phyloP scores from a whole-genome alignment of 768 basidiomycete genomes.

The Tylopilus intermedius region DNA sequence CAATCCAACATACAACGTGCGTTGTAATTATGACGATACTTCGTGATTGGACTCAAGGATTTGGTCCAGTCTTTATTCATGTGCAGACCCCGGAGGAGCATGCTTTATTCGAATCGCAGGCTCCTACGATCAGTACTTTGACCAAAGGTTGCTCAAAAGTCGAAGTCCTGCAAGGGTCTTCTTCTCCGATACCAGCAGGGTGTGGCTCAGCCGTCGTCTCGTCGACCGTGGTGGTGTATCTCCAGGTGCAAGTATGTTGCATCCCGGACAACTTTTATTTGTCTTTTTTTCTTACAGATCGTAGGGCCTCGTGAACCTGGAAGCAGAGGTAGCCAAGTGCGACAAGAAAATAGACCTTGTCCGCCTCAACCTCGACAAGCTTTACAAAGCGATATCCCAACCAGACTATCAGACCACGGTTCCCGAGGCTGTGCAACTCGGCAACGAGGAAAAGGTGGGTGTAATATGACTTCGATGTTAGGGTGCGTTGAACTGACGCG shows the following conservation, averaged over 20 bases:
- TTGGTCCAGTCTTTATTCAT: conserved; percentile 61
- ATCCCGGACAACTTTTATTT: not conserved
- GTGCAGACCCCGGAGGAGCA: conserved; percentile 60
- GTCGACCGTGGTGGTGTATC: conserved; percentile 67
- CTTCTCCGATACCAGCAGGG: conserved; percentile 64
- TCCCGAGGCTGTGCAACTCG: conserved; percentile 66
- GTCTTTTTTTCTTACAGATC: not conserved
- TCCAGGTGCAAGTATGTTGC: conserved; percentile 73
- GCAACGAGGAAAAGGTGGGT: conserved; percentile 78
- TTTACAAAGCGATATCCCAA: conserved; percentile 65
- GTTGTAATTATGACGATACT: not conserved
- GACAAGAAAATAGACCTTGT: conserved; percentile 85
- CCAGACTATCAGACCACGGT: conserved; percentile 77
- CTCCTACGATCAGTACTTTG: conserved; percentile 69
- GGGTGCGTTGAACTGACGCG: not conserved
- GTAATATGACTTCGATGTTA: not conserved
- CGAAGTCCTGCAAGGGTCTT: conserved; percentile 54
- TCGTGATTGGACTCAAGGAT: not conserved
- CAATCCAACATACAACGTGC: conserved; percentile 58
- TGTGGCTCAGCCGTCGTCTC: conserved; percentile 83
- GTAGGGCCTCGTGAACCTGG: conserved; percentile 86
- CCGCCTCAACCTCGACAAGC: conserved; percentile 66
- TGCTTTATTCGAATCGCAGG: conserved; percentile 64
- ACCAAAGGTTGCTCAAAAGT: conserved; percentile 85
- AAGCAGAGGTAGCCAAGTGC: conserved; percentile 82